Percentiles rank a stretch among this genome's conserved stretches.
These are phyloP conservation scores for Ensete ventricosum DNA, from an alignment of 176 grass and related monocot genomes.

Conservation along the genomic window DNA sequence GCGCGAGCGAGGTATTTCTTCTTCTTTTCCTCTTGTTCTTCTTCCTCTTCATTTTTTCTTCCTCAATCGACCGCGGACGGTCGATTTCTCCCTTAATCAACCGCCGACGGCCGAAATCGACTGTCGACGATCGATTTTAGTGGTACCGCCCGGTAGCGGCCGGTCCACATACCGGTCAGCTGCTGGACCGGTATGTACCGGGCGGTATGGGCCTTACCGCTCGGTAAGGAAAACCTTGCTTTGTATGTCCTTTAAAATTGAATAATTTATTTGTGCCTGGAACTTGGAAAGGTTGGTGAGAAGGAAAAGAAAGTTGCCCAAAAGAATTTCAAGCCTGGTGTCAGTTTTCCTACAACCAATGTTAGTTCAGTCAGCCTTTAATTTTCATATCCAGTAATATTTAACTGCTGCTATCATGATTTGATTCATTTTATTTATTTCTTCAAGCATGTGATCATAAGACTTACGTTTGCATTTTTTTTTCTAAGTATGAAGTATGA, in stretches of 20 bases:
- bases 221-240: background rate
- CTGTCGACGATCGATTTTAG: too few species aligned
- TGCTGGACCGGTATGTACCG: too few species aligned
- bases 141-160: too few species aligned
- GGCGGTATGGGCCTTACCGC: too few species aligned
- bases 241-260: background rate
- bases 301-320: background rate
- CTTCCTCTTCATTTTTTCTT: too few species aligned
- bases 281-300: conserved; percentile 2
- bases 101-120: too few species aligned
- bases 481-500: background rate
- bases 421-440: background rate
- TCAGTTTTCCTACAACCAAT: background rate
- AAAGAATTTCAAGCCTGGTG: background rate
- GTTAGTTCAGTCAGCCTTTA: background rate
- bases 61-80: too few species aligned
- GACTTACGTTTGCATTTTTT: background rate
- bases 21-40: too few species aligned
- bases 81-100: too few species aligned
- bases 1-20: too few species aligned
- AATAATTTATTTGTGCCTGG: background rate
- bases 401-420: background rate
- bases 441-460: background rate
- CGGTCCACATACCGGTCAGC: too few species aligned
- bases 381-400: background rate